Evolutionary conservation across 2,329 filamentous ascomycete species (phyloP), one percentile per base, ranked within the genome.

Genomic region (Lachnellula hyalina): DNA sequence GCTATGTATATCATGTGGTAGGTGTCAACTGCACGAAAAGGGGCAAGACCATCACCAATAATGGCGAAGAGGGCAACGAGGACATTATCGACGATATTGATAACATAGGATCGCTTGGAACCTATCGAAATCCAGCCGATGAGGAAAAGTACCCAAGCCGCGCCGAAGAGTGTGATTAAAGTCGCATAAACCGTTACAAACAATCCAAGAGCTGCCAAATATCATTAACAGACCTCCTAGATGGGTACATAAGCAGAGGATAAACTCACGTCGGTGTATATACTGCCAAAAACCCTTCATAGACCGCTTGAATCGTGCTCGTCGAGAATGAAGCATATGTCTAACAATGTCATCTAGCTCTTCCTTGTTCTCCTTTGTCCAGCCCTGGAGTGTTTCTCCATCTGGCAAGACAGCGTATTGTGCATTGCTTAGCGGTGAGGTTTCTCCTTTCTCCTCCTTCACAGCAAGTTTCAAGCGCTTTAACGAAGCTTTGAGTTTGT

Each of bases 91-190:
- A 89, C 87, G 46, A 88, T 72, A 57, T 88, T 83, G 65, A 87
- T 81, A 38, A 80, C 71, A 57, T 88, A 92, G 4, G 82, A 73
- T 67, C 92, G 86, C 63, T 78, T 77, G 35, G 83, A 81, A 19
- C 87, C 89, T 15, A 92, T 84, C 58, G 90, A 90, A 66, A 94
- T 90, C 90, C 90, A 95, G 75, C 86, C 88, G 68, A 95, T 95
- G 53, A 95, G 76, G 73, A 93, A 93, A 32, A 95, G 78, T 1
- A 95, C 90, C 90, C 90, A 95, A 0, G 88, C 88, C 7, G 92
- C 77, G 64, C 90, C 90, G 62, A 94, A 95, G 0, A 92, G 75
- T 0, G 89, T 94, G 62, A 95, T 91, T n/a, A 92, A 76, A 0
- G 82, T 85, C 8, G 89, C 90, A 70, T 95, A 95, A 4, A 95